Evolutionary conservation across 164 flowering plant genomes (phyloP).

Genomic region (Stephania yunnanensis): DNA sequence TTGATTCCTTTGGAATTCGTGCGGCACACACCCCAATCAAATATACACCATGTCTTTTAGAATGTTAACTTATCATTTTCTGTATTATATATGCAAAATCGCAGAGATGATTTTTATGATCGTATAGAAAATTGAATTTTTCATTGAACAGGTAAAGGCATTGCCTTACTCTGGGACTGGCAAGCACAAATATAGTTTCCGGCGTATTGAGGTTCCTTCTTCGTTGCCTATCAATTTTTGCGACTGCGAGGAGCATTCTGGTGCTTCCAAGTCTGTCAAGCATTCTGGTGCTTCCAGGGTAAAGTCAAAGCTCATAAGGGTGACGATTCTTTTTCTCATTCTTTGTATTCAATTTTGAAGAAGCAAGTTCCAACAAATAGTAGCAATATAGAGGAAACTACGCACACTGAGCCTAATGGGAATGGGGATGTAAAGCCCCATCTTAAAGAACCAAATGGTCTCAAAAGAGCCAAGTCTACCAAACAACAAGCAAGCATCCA

Average conservation of each 20-base stretch:
- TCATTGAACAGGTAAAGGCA: conserved; percentile 49
- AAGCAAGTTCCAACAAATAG: conserved; percentile 21
- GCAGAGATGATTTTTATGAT: no score
- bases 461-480: conserved; percentile 20
- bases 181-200: conserved; percentile 94
- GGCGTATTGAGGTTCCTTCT: conserved; percentile 55
- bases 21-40: no score
- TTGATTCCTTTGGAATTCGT: no score
- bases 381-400: conserved; percentile 13
- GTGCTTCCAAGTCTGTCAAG: conserved; percentile 17
- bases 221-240: conserved; percentile 71
- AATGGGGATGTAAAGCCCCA: conserved; percentile 12
- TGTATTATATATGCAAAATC: no score
- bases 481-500: conserved; percentile 3
- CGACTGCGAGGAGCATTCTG: conserved; percentile 81
- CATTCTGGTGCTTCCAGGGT: no score
- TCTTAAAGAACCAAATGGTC: conserved; percentile 12
- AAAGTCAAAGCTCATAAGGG: conserved; percentile 19
- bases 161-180: conserved; percentile 75
- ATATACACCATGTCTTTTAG: no score
- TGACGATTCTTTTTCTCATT: conserved; percentile 13
- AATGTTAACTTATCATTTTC: no score
- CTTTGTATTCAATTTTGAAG: conserved; percentile 12
- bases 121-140: conserved; percentile 3
- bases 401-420: conserved; percentile 14